Evolutionary conservation across 176 grass and related monocot species (phyloP).

Genomic region (Raddia guianensis): DNA sequence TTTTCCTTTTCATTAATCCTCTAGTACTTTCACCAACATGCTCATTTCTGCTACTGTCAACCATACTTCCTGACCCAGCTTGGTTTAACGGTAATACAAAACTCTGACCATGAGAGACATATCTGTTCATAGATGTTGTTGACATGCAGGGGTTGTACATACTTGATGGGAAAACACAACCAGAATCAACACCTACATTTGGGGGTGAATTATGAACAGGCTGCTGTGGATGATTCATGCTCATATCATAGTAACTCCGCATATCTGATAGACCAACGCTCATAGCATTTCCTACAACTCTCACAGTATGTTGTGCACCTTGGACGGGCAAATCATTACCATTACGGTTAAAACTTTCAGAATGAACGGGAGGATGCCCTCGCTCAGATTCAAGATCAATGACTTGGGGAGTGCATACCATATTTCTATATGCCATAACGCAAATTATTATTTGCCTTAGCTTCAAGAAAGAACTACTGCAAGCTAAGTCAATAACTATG

Average conservation of each 20-base stretch:
- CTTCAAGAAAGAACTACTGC: slow-evolving; percentile 49
- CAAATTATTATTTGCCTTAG: slow-evolving; percentile 52
- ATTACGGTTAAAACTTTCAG: slow-evolving; percentile 37
- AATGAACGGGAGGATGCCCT: slow-evolving; percentile 44
- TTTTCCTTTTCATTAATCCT: slow-evolving; percentile 65
- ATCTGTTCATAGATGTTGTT: slow-evolving; percentile 54
- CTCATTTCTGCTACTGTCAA: slow-evolving; percentile 50
- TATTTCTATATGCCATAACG: slow-evolving; percentile 63
- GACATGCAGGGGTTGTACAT: slow-evolving; percentile 53
- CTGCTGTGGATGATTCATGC: slow-evolving; percentile 52
- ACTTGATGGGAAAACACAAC: slow-evolving; percentile 50
- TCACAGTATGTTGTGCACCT: slow-evolving; percentile 47
- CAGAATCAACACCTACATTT: slow-evolving; percentile 53
- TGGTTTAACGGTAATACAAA: slow-evolving; percentile 51
- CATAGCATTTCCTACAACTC: slow-evolving; percentile 46
- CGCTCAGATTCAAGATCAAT: slow-evolving; percentile 57
- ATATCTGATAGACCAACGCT: slow-evolving; percentile 45
- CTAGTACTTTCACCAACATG: slow-evolving; percentile 53
- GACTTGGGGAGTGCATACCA: slow-evolving; percentile 54
- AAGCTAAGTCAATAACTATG: slow-evolving; percentile 58
- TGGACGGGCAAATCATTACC: slow-evolving; percentile 44
- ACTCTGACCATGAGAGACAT: slow-evolving; percentile 46
- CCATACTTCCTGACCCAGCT: slow-evolving; percentile 49
- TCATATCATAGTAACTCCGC: slow-evolving; percentile 38
- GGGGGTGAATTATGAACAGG: slow-evolving; percentile 44